These are phyloP conservation scores for Helotiales sp. DNA, from an alignment of 2,329 filamentous ascomycete species.

Conservation along the genomic window DNA sequence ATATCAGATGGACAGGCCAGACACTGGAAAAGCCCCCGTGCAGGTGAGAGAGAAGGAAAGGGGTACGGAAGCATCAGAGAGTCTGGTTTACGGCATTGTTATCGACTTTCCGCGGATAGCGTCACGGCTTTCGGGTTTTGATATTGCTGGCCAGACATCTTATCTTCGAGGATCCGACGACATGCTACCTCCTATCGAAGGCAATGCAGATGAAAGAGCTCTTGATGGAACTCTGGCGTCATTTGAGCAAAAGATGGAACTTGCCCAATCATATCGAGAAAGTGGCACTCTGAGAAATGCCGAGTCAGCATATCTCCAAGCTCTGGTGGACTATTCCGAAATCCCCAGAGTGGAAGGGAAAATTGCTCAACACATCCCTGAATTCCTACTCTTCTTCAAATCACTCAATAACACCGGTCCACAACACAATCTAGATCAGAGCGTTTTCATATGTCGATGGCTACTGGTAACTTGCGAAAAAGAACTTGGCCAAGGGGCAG, in stretches of 20 bases:
- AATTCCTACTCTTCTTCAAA: constrained; percentile 13
- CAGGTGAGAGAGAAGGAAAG: constrained; percentile 3
- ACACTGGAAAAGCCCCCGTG: neutral
- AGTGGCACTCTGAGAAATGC: constrained; percentile 11
- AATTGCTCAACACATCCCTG: constrained; percentile 4
- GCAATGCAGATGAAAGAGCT: constrained; percentile 4
- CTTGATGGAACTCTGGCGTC: constrained; percentile 5
- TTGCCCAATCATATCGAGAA: constrained; percentile 11
- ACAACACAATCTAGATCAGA: constrained; percentile 10
- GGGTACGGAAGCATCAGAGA: constrained; percentile 1
- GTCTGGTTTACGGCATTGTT: neutral
- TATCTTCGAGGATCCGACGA: constrained; percentile 14
- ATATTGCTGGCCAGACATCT: constrained; percentile 5
- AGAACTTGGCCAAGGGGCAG: constrained; percentile 11
- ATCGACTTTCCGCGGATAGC: constrained; percentile 17
- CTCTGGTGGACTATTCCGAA: constrained; percentile 15
- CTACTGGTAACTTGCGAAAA: constrained; percentile 14
- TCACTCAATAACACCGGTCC: neutral
- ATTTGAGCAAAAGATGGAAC: constrained; percentile 11
- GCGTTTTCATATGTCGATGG: constrained; percentile 19
- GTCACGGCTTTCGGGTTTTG: constrained; percentile 9
- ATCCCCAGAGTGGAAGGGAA: constrained; percentile 16
- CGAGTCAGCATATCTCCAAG: constrained; percentile 17
- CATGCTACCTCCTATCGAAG: constrained; percentile 12
- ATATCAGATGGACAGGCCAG: constrained; percentile 15